Conservation (phyloP, 345 rosid species). For the Arabidopsis suecica region DNA sequence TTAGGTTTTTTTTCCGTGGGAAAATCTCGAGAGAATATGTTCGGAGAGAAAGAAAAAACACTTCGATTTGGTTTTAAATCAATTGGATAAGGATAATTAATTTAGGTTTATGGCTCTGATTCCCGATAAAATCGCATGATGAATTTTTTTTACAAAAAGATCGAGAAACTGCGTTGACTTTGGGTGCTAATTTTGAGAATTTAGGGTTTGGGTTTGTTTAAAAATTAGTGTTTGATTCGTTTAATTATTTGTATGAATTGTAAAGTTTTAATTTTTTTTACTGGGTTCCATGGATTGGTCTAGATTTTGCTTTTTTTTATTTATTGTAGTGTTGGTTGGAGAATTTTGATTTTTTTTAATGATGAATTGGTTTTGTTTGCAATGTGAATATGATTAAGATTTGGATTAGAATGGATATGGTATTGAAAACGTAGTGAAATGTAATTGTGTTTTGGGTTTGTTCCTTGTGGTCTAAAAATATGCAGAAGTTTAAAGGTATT, state of each 20-base stretch:
- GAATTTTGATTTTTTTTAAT: neutral
- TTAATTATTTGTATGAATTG: neutral
- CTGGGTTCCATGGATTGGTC: neutral
- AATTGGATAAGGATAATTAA: too few relatives aligned
- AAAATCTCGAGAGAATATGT: neutral
- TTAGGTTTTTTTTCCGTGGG: neutral
- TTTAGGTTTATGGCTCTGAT: too few relatives aligned
- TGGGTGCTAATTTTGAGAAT: neutral
- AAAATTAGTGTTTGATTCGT: neutral
- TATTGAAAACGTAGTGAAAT: neutral
- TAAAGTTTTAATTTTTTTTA: neutral
- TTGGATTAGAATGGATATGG: neutral
- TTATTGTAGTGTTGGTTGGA: conserved; percentile 6
- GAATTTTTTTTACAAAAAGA: neutral
- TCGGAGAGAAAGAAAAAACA: neutral
- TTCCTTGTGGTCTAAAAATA: conserved; percentile 1
- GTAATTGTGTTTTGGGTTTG: conserved; percentile 20
- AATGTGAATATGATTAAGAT: conserved; percentile 1
- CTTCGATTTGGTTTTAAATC: too few relatives aligned
- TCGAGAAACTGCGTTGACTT: conserved; percentile 36
- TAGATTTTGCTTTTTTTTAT: too few relatives aligned
- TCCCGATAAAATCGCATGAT: too few relatives aligned
- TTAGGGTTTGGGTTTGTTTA: conserved; percentile 20
- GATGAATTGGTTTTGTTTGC: neutral
- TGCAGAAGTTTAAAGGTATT: conserved; percentile 43